Percentiles rank a stretch among this genome's conserved stretches.
phyloP scores from a whole-genome alignment of 2,329 filamentous ascomycete species.

The Colletotrichum tanaceti region DNA sequence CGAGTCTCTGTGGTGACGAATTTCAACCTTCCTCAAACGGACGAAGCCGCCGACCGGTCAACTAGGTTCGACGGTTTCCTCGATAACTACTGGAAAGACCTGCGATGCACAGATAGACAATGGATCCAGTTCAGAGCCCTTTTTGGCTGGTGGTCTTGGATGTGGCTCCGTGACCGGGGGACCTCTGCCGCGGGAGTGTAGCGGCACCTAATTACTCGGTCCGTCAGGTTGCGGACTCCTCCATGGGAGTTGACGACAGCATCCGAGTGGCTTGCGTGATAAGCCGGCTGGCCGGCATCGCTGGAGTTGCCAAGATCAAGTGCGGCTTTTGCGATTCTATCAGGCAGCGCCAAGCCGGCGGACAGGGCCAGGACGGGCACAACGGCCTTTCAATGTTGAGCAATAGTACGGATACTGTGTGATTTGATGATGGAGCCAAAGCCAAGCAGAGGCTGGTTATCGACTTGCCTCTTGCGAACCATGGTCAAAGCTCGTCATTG shows the following conservation, averaged over 20 bases:
- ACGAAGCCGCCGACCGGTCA: not conserved
- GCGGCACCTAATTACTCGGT: conserved; percentile 27
- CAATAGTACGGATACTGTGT: conserved; percentile 8
- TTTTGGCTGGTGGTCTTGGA: not conserved
- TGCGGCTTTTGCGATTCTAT: conserved; percentile 32
- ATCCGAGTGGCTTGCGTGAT: conserved; percentile 18
- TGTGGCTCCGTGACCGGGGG: conserved; percentile 12
- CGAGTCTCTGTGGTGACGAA: not conserved
- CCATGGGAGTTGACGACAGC: conserved; percentile 25
- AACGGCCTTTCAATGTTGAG: conserved; percentile 2
- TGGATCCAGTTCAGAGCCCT: conserved; percentile 19
- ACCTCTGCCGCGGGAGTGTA: not conserved
- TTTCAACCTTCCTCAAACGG: conserved; percentile 36
- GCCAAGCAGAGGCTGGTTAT: conserved; percentile 11
- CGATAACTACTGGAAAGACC: not conserved
- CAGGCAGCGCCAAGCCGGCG: conserved; percentile 35
- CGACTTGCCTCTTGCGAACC: conserved; percentile 32
- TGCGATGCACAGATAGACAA: conserved; percentile 14
- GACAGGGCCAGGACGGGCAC: conserved; percentile 23
- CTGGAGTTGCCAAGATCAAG: conserved; percentile 29
- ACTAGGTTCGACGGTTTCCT: not conserved
- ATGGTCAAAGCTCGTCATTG: conserved; percentile 14
- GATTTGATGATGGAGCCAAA: not conserved
- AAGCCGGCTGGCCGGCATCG: conserved; percentile 24
- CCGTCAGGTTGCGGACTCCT: conserved; percentile 13